Conservation (phyloP, 2,329 filamentous ascomycete species). For the Fusarium haematococcum region DNA sequence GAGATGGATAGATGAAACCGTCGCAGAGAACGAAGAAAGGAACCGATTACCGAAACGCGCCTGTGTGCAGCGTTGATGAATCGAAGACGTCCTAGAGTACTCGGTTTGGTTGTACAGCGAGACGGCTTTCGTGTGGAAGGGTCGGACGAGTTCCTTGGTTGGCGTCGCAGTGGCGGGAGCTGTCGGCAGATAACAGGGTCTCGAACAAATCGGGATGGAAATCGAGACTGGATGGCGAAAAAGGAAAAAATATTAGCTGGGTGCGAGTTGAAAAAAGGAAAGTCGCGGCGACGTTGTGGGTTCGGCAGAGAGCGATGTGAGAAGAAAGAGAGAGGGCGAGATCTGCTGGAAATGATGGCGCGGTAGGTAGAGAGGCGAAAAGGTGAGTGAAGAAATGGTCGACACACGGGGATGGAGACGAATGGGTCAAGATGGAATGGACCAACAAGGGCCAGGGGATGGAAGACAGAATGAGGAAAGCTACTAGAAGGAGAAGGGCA, state of each 20-base stretch:
- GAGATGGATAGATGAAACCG: neutral
- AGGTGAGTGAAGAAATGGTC: constrained; percentile 26
- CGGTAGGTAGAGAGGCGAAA: constrained; percentile 25
- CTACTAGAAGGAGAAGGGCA: constrained; percentile 31
- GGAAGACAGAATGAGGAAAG: constrained; percentile 30
- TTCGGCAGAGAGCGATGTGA: constrained; percentile 10
- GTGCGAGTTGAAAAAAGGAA: constrained; percentile 7
- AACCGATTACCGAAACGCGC: constrained; percentile 1
- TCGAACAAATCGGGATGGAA: constrained; percentile 33
- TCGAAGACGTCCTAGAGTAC: constrained; percentile 21
- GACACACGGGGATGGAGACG: constrained; percentile 34
- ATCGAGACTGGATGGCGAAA: constrained; percentile 32
- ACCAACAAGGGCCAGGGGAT: constrained; percentile 29
- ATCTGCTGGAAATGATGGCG: constrained; percentile 31
- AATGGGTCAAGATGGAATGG: constrained; percentile 32
- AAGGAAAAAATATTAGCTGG: constrained; percentile 21
- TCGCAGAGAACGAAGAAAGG: neutral
- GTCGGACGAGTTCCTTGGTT: constrained; percentile 35
- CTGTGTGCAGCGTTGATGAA: constrained; percentile 21
- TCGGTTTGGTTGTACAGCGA: constrained; percentile 27
- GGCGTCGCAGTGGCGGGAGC: constrained; percentile 33
- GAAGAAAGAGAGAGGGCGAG: constrained; percentile 18
- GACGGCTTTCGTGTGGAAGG: constrained; percentile 32
- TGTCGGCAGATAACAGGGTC: constrained; percentile 35
- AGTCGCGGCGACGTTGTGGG: constrained; percentile 15